phyloP scores from a whole-genome alignment of 2,329 filamentous ascomycete species.

The Xylaria sp. region DNA sequence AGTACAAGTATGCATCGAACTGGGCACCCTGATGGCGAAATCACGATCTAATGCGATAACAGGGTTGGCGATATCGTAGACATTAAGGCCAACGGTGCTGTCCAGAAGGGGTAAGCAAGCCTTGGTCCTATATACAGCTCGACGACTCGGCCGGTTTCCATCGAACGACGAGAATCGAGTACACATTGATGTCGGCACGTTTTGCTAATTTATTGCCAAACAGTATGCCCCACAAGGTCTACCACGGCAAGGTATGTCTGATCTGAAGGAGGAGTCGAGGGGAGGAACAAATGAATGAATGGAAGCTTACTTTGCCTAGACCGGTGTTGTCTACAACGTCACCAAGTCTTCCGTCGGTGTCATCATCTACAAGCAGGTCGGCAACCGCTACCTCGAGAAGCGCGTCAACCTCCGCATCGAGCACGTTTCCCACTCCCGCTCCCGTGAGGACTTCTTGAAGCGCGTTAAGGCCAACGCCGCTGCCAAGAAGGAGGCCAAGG shows the following conservation, averaged over 20 bases:
- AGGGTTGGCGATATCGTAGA: slow-evolving; percentile 98
- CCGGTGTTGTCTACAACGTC: slow-evolving; percentile 97
- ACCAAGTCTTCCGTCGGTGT: slow-evolving; percentile 96
- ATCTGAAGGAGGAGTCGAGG: neutral
- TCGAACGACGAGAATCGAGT: neutral
- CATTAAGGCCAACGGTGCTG: slow-evolving; percentile 96
- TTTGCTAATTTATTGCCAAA: slow-evolving; percentile 34
- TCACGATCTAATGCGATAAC: slow-evolving; percentile 39
- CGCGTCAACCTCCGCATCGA: slow-evolving; percentile 98
- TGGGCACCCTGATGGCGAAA: slow-evolving; percentile 2
- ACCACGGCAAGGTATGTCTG: slow-evolving; percentile 71
- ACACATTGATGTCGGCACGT: neutral
- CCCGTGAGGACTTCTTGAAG: slow-evolving; percentile 45
- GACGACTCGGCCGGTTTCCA: neutral
- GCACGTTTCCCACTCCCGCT: slow-evolving; percentile 92
- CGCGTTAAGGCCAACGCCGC: slow-evolving; percentile 54
- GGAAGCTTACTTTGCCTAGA: slow-evolving; percentile 39
- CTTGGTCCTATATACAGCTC: slow-evolving; percentile 15
- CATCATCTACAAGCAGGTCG: slow-evolving; percentile 99
- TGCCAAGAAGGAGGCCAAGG: slow-evolving; percentile 89
- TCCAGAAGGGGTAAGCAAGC: slow-evolving; percentile 84
- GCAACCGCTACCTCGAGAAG: slow-evolving; percentile 99
- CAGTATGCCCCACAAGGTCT: slow-evolving; percentile 98
- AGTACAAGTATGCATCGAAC: slow-evolving; percentile 66
- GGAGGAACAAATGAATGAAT: no score